These are phyloP conservation scores for Beauveria australis DNA, from an alignment of 2,329 filamentous ascomycete species.

Conservation along the genomic window DNA sequence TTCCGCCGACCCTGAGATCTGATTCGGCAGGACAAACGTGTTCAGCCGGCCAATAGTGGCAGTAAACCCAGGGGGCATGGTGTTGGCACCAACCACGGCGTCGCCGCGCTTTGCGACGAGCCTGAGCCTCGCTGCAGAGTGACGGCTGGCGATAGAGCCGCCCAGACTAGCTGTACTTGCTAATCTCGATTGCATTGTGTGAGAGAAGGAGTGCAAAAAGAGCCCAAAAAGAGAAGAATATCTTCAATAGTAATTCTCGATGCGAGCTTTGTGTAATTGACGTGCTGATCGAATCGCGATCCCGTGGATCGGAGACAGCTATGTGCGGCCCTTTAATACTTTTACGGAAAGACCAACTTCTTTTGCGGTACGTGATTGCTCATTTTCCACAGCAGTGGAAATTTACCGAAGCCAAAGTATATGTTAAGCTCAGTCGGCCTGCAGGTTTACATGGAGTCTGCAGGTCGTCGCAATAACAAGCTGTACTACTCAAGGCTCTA, in stretches of 20 bases:
- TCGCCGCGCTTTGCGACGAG: background rate
- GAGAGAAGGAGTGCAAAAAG: background rate
- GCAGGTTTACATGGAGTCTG: background rate
- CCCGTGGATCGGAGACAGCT: background rate
- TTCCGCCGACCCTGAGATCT: slow-evolving; percentile 24
- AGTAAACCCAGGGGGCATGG: slow-evolving; percentile 21
- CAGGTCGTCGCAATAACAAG: background rate
- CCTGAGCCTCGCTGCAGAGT: background rate
- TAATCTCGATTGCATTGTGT: background rate
- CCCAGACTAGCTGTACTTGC: background rate
- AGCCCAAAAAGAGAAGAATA: background rate
- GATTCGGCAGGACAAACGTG: slow-evolving; percentile 33
- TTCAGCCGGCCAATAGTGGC: slow-evolving; percentile 23
- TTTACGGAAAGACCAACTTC: background rate
- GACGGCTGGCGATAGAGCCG: background rate
- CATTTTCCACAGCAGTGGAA: background rate
- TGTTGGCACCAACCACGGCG: background rate
- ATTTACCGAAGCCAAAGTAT: background rate
- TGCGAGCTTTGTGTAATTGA: background rate
- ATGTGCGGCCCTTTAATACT: background rate
- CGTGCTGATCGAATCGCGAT: background rate
- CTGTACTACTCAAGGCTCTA: background rate
- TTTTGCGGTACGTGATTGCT: background rate
- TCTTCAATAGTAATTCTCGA: background rate
- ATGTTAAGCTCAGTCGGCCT: background rate